Evolutionary conservation across 139 green algal genomes (phyloP).

Genomic region (Asterochloris sp.): DNA sequence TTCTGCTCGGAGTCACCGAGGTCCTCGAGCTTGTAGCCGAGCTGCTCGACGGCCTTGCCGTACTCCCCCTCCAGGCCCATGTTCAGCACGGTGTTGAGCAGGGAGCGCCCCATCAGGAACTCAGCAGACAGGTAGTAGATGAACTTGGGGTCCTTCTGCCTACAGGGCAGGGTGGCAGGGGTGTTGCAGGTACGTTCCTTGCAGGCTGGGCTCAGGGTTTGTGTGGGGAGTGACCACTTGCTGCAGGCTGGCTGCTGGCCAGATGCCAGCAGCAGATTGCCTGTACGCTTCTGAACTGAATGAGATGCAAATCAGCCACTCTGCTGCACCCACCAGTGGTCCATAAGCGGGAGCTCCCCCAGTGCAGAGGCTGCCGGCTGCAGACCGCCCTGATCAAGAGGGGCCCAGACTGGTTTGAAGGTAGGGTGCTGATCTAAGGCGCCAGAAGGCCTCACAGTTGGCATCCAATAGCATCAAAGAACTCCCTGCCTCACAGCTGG

Average conservation of each 20-base stretch:
- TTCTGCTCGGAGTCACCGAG: constrained; percentile 66
- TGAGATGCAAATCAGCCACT: too few species aligned
- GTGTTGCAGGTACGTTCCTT: neutral
- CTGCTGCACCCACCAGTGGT: too few species aligned
- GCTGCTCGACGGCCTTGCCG: constrained; percentile 61
- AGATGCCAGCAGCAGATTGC: neutral
- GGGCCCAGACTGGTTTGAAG: too few species aligned
- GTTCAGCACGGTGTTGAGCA: constrained; percentile 95
- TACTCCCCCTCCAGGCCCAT: constrained; percentile 87
- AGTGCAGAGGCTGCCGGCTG: too few species aligned
- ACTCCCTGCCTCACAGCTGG: too few species aligned
- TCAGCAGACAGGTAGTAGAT: constrained; percentile 97
- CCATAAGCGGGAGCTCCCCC: too few species aligned
- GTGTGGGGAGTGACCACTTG: neutral
- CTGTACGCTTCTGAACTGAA: too few species aligned
- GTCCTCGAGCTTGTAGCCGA: constrained; percentile 78
- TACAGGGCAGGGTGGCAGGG: constrained; percentile 1
- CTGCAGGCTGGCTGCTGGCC: neutral
- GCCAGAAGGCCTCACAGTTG: too few species aligned
- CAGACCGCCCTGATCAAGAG: too few species aligned
- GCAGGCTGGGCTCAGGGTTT: neutral
- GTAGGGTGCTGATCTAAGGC: too few species aligned
- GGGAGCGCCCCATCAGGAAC: constrained; percentile 94
- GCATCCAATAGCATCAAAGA: too few species aligned
- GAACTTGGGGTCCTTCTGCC: constrained; percentile 81